These are phyloP conservation scores for Cyanidium caldarium DNA, from an alignment of 23 red algal species.

Conservation along the genomic window DNA sequence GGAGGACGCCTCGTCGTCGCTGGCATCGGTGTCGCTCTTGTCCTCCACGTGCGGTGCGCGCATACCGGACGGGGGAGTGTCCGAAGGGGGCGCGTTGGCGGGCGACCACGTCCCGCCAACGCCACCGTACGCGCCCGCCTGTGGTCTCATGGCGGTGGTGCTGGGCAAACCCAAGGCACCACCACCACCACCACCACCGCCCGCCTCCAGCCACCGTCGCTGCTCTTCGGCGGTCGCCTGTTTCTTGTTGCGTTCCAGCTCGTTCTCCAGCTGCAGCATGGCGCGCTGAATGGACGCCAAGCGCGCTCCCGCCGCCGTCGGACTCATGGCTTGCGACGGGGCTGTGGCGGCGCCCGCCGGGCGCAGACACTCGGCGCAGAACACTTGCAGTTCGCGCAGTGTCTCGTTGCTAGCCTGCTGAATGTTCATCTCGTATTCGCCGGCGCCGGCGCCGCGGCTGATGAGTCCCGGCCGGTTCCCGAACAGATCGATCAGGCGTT, in stretches of 20 bases:
- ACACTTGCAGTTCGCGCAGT: background rate
- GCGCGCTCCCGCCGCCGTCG: background rate
- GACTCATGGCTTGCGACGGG: background rate
- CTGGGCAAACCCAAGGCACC: no score
- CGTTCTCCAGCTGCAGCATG: background rate
- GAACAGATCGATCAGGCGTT: background rate
- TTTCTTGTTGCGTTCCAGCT: background rate
- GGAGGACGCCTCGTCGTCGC: no score
- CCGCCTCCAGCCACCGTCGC: background rate
- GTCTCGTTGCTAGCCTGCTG: slow-evolving; percentile 5
- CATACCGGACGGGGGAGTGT: no score
- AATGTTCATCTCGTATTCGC: slow-evolving; percentile 6
- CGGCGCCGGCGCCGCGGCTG: background rate
- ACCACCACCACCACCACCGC: no score
- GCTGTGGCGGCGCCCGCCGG: background rate
- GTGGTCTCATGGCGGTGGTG: no score
- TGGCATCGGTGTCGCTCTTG: no score
- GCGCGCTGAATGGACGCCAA: background rate
- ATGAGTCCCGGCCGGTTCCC: background rate
- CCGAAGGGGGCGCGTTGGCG: no score
- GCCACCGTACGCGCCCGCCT: no score
- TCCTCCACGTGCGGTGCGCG: no score
- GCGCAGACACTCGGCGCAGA: background rate
- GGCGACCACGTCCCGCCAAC: no score
- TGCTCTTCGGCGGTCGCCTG: background rate